Conservation (phyloP, 306 rosid species). For the Crotalaria pallida region DNA sequence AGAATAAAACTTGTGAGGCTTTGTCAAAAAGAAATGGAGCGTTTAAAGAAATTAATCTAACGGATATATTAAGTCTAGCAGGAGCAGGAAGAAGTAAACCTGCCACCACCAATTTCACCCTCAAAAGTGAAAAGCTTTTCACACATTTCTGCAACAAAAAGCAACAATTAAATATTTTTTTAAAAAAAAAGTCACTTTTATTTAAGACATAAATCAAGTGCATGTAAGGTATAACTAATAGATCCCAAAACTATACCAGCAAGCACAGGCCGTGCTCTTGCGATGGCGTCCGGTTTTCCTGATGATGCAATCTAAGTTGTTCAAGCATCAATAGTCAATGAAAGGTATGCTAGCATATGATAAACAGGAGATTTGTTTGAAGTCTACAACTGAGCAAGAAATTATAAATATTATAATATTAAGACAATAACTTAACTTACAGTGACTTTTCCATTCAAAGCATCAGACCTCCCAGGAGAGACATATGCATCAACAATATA, state of each 20-base stretch:
- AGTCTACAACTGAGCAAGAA: slow-evolving; percentile 8
- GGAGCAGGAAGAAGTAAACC: slow-evolving; percentile 50
- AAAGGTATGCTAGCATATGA: slow-evolving; percentile 10
- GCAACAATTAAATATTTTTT: slow-evolving; percentile 16
- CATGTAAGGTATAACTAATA: neutral
- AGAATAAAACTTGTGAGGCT: neutral
- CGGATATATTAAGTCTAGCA: slow-evolving; percentile 12
- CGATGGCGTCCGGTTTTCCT: slow-evolving; percentile 66
- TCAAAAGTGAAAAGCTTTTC: slow-evolving; percentile 73
- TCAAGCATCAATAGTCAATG: slow-evolving; percentile 24
- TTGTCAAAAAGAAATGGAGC: neutral
- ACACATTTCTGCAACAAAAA: slow-evolving; percentile 75
- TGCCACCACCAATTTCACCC: slow-evolving; percentile 87
- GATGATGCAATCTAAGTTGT: slow-evolving; percentile 60
- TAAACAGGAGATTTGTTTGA: neutral
- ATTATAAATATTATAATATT: neutral
- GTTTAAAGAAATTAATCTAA: slow-evolving; percentile 1
- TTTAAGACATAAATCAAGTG: neutral
- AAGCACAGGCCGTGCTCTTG: slow-evolving; percentile 65
- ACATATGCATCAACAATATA: slow-evolving; percentile 58
- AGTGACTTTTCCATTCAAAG: slow-evolving; percentile 54
- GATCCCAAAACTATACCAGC: slow-evolving; percentile 46
- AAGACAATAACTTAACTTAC: slow-evolving; percentile 41
- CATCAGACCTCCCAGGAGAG: slow-evolving; percentile 61
- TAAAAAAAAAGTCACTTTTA: neutral